Percentiles rank a stretch among this genome's conserved stretches.
Conservation (phyloP, 805 yeast species). For the Sungouiozyma ichnusensis region DNA sequence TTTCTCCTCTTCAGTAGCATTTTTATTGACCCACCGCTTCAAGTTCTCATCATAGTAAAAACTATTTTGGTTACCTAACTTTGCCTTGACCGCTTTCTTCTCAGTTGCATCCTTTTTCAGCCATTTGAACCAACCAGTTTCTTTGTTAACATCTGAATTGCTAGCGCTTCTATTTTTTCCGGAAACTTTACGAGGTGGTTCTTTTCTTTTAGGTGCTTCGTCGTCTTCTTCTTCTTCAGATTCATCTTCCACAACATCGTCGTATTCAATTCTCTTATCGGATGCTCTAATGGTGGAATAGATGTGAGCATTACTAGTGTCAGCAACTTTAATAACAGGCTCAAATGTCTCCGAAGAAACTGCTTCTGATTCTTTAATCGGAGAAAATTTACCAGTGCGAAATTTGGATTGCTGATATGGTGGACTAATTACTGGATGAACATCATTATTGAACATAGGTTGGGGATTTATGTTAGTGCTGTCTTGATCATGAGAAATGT, state of each 20-base stretch:
- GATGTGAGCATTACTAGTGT: slow-evolving; percentile 5
- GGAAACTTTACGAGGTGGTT: slow-evolving; percentile 6
- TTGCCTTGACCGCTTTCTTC: slow-evolving; percentile 73
- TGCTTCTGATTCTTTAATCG: slow-evolving; percentile 15
- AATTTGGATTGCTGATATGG: background rate
- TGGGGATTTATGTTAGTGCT: background rate
- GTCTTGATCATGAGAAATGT: background rate
- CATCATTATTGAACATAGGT: background rate
- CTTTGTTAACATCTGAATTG: slow-evolving; percentile 15
- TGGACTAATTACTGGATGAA: background rate
- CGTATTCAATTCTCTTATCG: slow-evolving; percentile 27
- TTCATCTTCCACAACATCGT: slow-evolving; percentile 36
- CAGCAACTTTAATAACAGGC: slow-evolving; percentile 23
- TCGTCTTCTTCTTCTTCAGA: slow-evolving; percentile 31
- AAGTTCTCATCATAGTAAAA: slow-evolving; percentile 75
- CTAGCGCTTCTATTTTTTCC: slow-evolving; percentile 12
- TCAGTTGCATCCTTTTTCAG: slow-evolving; percentile 48
- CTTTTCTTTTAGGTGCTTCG: slow-evolving; percentile 4
- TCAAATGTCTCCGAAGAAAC: slow-evolving; percentile 15
- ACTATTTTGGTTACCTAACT: slow-evolving; percentile 61
- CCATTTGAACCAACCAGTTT: slow-evolving; percentile 48
- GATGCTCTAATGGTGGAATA: slow-evolving; percentile 7
- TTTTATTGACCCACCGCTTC: slow-evolving; percentile 77
- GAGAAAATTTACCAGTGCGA: slow-evolving; percentile 11
- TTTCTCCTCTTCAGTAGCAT: slow-evolving; percentile 57